These are phyloP conservation scores for Neofusicoccum umdonicola DNA, from an alignment of 2,329 filamentous ascomycete genomes.

Conservation along the genomic window DNA sequence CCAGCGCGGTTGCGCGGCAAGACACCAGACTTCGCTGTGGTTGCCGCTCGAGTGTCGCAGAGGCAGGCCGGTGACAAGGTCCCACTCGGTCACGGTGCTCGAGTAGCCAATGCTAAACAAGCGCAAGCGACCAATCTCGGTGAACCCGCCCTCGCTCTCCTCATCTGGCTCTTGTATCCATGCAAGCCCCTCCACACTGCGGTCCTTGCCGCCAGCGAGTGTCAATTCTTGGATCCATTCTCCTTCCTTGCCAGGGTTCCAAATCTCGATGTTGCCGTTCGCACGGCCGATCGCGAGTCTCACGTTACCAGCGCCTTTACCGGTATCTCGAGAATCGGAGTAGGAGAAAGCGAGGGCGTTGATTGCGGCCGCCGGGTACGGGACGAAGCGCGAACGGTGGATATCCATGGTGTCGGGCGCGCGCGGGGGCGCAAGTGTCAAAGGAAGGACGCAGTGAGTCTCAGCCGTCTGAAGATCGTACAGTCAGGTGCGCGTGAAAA, in stretches of 20 bases:
- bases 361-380: constrained; percentile 86
- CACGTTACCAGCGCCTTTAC: constrained; percentile 24
- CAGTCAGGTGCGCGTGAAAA: not conserved
- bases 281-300: constrained; percentile 86
- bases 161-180: constrained; percentile 88
- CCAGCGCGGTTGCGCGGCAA: constrained; percentile 75
- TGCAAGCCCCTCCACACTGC: constrained; percentile 83
- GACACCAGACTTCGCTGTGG: constrained; percentile 95
- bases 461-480: not conserved
- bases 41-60: constrained; percentile 84
- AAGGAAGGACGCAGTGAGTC: not conserved
- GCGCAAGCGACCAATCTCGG: constrained; percentile 68
- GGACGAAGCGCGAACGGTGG: constrained; percentile 94
- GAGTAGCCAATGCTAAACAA: constrained; percentile 97
- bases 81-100: constrained; percentile 90
- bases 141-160: constrained; percentile 57
- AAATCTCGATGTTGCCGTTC: constrained; percentile 96
- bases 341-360: constrained; percentile 95
- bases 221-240: constrained; percentile 88
- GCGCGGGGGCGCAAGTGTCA: not conserved
- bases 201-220: constrained; percentile 76
- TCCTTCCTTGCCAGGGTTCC: constrained; percentile 75
- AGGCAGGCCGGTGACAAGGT: constrained; percentile 74
- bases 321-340: constrained; percentile 45
- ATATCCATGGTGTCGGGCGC: constrained; percentile 69